Conservation (phyloP, 164 flowering plant species). For the Magnolia changhungtana region DNA sequence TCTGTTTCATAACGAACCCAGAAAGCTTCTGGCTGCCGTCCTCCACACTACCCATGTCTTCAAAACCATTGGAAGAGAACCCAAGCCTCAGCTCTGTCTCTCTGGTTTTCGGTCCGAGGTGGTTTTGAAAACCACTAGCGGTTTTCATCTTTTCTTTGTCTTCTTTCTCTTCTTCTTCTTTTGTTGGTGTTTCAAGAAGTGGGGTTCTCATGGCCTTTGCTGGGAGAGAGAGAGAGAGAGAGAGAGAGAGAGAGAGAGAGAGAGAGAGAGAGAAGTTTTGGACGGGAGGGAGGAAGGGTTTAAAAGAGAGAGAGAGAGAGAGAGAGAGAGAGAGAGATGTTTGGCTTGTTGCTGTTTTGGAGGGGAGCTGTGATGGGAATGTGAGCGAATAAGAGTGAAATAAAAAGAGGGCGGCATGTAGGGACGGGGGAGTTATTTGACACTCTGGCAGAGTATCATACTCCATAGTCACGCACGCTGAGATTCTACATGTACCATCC, state of each 20-base stretch:
- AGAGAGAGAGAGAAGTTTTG: background rate
- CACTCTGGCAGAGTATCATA: background rate
- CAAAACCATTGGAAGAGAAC: slow-evolving; percentile 8
- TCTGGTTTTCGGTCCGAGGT: slow-evolving; percentile 19
- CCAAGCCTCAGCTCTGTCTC: slow-evolving; percentile 21
- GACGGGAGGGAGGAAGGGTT: background rate
- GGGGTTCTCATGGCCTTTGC: slow-evolving; percentile 6
- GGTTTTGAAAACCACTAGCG: background rate
- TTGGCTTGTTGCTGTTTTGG: background rate
- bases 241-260: background rate
- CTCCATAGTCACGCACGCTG: background rate
- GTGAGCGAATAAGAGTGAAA: background rate
- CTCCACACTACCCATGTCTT: background rate
- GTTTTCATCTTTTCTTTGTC: slow-evolving; percentile 5
- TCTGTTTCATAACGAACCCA: background rate
- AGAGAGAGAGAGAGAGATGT: background rate
- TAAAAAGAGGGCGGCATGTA: background rate
- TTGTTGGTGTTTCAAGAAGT: background rate
- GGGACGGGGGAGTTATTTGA: background rate
- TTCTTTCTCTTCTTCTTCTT: slow-evolving; percentile 5
- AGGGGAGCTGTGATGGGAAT: background rate
- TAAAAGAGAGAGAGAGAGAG: background rate
- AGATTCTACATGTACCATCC: background rate
- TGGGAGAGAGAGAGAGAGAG: background rate
- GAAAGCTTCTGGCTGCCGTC: background rate